Conservation (phyloP, 768 basidiomycete genomes). For the Macrolepiota fuliginosa region DNA sequence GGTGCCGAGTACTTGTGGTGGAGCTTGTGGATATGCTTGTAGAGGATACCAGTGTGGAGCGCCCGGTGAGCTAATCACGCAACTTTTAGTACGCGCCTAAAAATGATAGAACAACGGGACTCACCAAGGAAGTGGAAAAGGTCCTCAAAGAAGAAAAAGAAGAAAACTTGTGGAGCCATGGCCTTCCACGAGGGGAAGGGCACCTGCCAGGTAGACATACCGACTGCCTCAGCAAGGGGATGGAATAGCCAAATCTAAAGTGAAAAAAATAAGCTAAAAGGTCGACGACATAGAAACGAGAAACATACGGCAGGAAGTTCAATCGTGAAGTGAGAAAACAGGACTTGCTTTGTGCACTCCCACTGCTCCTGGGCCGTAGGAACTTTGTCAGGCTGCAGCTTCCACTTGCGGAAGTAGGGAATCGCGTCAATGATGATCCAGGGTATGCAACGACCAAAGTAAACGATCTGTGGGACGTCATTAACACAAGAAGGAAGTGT, state of each 20-base stretch:
- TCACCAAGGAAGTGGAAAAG: conserved; percentile 87
- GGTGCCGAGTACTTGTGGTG: conserved; percentile 98
- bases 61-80: conserved; percentile 71
- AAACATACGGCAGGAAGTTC: conserved; percentile 81
- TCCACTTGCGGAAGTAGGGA: conserved; percentile 93
- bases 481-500: background rate
- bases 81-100: background rate
- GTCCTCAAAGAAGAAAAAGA: conserved; percentile 97
- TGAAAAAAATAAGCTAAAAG: background rate
- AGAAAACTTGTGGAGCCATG: conserved; percentile 72
- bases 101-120: conserved; percentile 20
- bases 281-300: too few relatives aligned
- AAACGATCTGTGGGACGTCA: conserved; percentile 64
- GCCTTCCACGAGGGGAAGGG: conserved; percentile 77
- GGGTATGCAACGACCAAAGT: conserved; percentile 93
- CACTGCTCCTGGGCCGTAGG: conserved; percentile 84
- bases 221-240: conserved; percentile 81
- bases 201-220: conserved; percentile 91
- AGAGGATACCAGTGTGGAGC: conserved; percentile 79
- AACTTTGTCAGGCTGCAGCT: conserved; percentile 84
- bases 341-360: conserved; percentile 93
- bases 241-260: conserved; percentile 87
- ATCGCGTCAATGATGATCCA: conserved; percentile 96
- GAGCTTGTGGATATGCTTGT: conserved; percentile 94
- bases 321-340: conserved; percentile 93